Evolutionary conservation across 2,329 filamentous ascomycete genomes (phyloP).

Genomic region (Westerdykella sp.): DNA sequence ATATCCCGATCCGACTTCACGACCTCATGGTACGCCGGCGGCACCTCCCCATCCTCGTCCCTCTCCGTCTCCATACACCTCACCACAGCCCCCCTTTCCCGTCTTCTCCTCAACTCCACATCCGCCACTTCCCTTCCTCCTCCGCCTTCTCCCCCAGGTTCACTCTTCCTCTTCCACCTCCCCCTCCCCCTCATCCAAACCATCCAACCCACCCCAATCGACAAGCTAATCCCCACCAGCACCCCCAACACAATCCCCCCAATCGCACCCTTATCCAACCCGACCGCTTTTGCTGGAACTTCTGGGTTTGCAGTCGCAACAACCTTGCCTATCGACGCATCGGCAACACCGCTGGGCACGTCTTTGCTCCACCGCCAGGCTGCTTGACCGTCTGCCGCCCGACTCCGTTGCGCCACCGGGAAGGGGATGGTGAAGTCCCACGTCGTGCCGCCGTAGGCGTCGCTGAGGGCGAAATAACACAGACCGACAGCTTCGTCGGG

Average conservation of each 20-base stretch:
- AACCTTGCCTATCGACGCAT: background rate
- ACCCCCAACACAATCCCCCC: too few species aligned
- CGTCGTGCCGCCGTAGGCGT: background rate
- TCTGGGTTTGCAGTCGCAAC: background rate
- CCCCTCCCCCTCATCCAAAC: background rate
- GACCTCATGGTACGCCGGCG: slow-evolving; percentile 1
- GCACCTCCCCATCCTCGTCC: slow-evolving; percentile 1
- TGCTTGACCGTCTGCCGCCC: background rate
- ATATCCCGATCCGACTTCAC: background rate
- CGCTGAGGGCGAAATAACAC: background rate
- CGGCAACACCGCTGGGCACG: background rate
- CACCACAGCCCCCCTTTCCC: too few species aligned
- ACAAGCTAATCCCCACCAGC: too few species aligned
- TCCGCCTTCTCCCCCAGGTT: too few species aligned
- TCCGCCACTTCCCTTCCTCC: too few species aligned
- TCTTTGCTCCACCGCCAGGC: background rate
- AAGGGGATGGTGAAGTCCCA: background rate
- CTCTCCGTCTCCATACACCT: background rate
- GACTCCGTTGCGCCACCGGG: background rate
- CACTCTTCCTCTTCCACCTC: too few species aligned
- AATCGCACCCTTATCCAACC: too few species aligned
- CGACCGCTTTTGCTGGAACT: background rate
- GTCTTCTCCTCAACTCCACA: too few species aligned
- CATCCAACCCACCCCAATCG: background rate
- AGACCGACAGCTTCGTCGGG: background rate